Percentiles rank a stretch among this genome's conserved stretches.
phyloP scores from a whole-genome alignment of 495 filamentous ascomycete genomes.

The Penicillium bialowiezense region DNA sequence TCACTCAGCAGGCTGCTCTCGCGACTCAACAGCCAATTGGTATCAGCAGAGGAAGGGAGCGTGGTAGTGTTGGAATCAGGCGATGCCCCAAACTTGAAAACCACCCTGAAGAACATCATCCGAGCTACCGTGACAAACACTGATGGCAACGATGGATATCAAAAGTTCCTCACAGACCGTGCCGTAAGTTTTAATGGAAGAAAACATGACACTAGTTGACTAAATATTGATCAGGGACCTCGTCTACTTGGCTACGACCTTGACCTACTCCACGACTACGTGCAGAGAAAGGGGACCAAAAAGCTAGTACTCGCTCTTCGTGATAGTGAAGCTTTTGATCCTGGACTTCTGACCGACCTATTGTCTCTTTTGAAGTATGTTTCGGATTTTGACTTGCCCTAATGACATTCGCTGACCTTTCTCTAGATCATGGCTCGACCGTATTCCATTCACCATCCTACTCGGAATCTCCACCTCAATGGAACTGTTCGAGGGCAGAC shows the following conservation, averaged over 20 bases:
- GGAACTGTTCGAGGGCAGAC: constrained; percentile 80
- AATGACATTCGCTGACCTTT: constrained; percentile 15
- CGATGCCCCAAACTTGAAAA: constrained; percentile 80
- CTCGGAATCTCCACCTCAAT: constrained; percentile 90
- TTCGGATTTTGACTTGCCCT: background rate
- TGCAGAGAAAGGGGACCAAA: constrained; percentile 51
- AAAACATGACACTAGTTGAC: constrained; percentile 2
- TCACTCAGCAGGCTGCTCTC: constrained; percentile 69
- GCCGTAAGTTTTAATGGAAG: constrained; percentile 40
- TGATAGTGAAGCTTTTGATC: constrained; percentile 92
- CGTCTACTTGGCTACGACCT: constrained; percentile 90
- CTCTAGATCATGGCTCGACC: constrained; percentile 74
- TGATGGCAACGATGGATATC: constrained; percentile 43
- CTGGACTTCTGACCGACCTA: constrained; percentile 70
- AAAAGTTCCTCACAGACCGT: constrained; percentile 46
- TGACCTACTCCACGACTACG: constrained; percentile 68
- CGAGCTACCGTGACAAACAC: constrained; percentile 61
- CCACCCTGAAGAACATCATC: constrained; percentile 78
- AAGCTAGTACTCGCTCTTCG: constrained; percentile 75
- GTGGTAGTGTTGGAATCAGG: constrained; percentile 73
- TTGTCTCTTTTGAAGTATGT: constrained; percentile 72
- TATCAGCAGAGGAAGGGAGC: constrained; percentile 43
- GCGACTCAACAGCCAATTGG: constrained; percentile 56
- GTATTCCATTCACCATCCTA: constrained; percentile 84
- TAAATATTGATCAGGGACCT: constrained; percentile 47